Percentiles rank a stretch among this genome's conserved stretches.
Conservation (phyloP, 2,329 filamentous ascomycete species). For the Hypoxylon rubiginosum region DNA sequence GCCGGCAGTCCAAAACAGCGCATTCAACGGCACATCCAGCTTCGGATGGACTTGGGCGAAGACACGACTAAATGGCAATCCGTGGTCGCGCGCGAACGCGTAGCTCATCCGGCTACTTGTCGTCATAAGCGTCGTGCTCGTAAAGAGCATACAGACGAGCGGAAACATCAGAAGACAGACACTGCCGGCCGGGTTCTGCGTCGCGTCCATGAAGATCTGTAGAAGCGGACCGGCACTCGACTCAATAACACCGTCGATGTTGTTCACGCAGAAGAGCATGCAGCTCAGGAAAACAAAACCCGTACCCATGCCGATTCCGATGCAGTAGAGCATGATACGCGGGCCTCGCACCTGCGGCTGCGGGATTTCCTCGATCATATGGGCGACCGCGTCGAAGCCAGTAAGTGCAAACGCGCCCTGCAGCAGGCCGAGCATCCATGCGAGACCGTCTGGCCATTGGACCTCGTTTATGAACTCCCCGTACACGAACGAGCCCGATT, state of each 20-base stretch:
- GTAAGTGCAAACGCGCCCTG: constrained; percentile 66
- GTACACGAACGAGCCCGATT: constrained; percentile 75
- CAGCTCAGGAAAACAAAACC: constrained; percentile 73
- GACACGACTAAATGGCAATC: constrained; percentile 71
- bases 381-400: constrained; percentile 66
- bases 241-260: constrained; percentile 67
- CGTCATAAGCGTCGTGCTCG: constrained; percentile 74
- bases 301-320: constrained; percentile 72
- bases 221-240: constrained; percentile 70
- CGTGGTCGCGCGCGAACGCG: constrained; percentile 76
- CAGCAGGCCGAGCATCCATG: constrained; percentile 68
- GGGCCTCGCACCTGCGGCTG: constrained; percentile 52
- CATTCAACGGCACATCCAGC: constrained; percentile 75
- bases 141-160: constrained; percentile 73
- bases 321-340: constrained; percentile 64
- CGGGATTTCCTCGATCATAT: constrained; percentile 73
- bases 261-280: constrained; percentile 73
- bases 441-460: constrained; percentile 77
- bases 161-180: constrained; percentile 77
- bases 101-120: constrained; percentile 76
- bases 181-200: constrained; percentile 70
- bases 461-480: constrained; percentile 75
- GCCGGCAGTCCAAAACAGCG: constrained; percentile 70
- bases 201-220: constrained; percentile 74
- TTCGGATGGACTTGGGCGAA: constrained; percentile 72